These are phyloP conservation scores for Phytophthora pisi DNA, from an alignment of 352 stramenopile genomes.

Conservation along the genomic window DNA sequence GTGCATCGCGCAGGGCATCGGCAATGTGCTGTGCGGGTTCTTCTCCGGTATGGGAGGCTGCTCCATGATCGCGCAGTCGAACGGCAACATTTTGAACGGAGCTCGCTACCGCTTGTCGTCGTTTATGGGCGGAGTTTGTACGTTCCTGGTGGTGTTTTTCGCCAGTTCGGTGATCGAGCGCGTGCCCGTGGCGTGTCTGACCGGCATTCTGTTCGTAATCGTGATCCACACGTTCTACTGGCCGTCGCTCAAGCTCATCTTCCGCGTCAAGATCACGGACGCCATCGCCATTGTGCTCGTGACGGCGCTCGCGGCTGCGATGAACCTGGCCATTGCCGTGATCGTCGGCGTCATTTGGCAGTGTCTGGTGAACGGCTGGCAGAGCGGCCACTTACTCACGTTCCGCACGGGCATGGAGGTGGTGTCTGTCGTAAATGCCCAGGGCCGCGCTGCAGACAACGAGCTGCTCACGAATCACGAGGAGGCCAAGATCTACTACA, in stretches of 20 bases:
- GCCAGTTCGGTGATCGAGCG: constrained; percentile 84
- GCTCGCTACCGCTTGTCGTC: constrained; percentile 71
- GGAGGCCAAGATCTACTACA: constrained; percentile 74
- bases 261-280: constrained; percentile 73
- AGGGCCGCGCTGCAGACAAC: constrained; percentile 30
- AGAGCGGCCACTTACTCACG: constrained; percentile 57
- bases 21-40: constrained; percentile 92
- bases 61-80: constrained; percentile 94
- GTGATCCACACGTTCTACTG: constrained; percentile 92
- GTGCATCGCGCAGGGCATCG: constrained; percentile 88
- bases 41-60: constrained; percentile 94
- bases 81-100: constrained; percentile 90
- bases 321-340: constrained; percentile 89
- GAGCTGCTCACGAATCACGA: constrained; percentile 42
- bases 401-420: constrained; percentile 42
- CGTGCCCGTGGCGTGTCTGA: constrained; percentile 86
- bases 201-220: constrained; percentile 89
- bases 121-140: constrained; percentile 66
- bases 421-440: constrained; percentile 34
- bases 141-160: constrained; percentile 82
- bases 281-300: constrained; percentile 83
- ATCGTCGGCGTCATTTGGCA: constrained; percentile 86
- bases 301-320: constrained; percentile 82
- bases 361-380: constrained; percentile 84
- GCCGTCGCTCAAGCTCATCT: constrained; percentile 83